Base-by-base conservation (phyloP, 148 eudicot genomes). In the Pharnaceum exiguum region DNA sequence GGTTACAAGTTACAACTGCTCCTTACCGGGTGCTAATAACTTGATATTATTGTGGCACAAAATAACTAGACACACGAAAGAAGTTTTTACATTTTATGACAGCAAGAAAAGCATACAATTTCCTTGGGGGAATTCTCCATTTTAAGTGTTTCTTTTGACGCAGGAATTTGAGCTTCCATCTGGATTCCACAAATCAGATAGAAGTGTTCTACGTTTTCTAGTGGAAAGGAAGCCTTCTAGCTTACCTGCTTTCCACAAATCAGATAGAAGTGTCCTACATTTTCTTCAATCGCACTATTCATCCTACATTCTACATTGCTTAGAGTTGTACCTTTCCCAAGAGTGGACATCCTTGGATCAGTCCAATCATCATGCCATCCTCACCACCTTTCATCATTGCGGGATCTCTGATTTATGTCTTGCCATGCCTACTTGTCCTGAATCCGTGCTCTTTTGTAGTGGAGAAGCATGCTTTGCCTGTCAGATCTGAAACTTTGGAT, bases 161-260 rank as follows among this genome's bases (percentile, higher is more conserved):
- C 98, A 91, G 94, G 97, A 85, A 75, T 76, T 42, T 78, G 94
- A 80, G 81, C 87, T 87, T 84, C 82, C 85, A 71, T 82, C 76
- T 77, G 83, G 82, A 78, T 74, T 76, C 67, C 64, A 75, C 81
- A 75, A 70, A 83, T 78, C 79, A 79, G 55, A 77, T 80, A 83
- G 66, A 47, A 49, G 56, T 52, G 75, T 71, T 66, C 67, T n/a
- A n/a, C n/a, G n/a, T n/a, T n/a, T 60, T 78, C 72, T 82, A 79
- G 66, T 79, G 78, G 86, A 71, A 67, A 62, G 86, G 80, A 77
- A 78, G 72, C 69, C 68, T 63, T 71, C 55, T 77, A 72, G 78
- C 75, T 70, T 80, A 73, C 77, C 73, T 82, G 79, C 86, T 66
- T 76, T 63, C 77, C 75, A 65, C 76, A 53, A 66, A 65, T 50